These are phyloP conservation scores for Nothomitra cinnamomea DNA, from an alignment of 2,329 filamentous ascomycete genomes.

Conservation along the genomic window DNA sequence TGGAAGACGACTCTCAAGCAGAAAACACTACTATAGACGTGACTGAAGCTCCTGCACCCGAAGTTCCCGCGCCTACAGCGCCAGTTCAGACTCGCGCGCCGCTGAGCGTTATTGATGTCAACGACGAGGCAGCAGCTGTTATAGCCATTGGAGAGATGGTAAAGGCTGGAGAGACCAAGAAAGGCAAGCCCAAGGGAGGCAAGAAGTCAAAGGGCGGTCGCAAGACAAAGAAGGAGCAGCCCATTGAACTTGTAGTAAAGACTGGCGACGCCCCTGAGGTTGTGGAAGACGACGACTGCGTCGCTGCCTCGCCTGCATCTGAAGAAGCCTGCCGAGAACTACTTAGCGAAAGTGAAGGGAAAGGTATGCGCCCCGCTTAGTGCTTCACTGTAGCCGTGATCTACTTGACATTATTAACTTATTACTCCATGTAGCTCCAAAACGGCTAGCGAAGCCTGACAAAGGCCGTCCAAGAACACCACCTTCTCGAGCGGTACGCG, in stretches of 20 bases:
- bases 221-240: background rate
- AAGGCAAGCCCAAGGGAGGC: slow-evolving; percentile 2
- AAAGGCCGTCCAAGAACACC: background rate
- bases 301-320: background rate
- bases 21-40: background rate
- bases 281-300: background rate
- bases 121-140: background rate
- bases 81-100: background rate
- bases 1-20: background rate
- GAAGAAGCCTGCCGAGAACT: slow-evolving; percentile 1
- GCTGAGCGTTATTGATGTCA: slow-evolving; percentile 2
- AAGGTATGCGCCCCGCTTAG: background rate
- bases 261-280: background rate
- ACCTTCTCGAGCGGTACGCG: background rate
- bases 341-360: background rate
- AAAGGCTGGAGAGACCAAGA: background rate
- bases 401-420: too few species aligned
- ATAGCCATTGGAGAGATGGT: background rate
- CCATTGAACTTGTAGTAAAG: background rate
- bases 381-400: too few species aligned
- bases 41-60: background rate
- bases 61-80: background rate
- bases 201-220: background rate
- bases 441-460: background rate
- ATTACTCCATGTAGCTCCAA: background rate